Percentiles rank a stretch among this genome's conserved stretches.
Conservation (phyloP, 768 basidiomycete species). For the Nevesoporus exiguus region DNA sequence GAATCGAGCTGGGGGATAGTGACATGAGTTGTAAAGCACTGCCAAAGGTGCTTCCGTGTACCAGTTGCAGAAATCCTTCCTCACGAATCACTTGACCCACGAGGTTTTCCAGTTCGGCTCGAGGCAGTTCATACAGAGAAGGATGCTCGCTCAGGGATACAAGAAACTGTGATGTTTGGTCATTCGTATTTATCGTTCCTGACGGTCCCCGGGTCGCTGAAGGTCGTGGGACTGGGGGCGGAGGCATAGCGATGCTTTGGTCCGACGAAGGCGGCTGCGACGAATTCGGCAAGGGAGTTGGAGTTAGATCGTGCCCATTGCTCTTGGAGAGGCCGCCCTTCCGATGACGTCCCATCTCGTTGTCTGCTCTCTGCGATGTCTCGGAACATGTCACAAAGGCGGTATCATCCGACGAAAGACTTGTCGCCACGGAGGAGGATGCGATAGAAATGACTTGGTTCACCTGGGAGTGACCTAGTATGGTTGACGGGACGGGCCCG, state of each 20-base stretch:
- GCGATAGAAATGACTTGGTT: background rate
- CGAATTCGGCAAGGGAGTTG: constrained; percentile 30
- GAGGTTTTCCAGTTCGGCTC: constrained; percentile 49
- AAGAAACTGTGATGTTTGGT: constrained; percentile 26
- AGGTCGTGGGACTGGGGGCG: constrained; percentile 28
- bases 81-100: constrained; percentile 64
- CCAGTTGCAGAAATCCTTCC: constrained; percentile 76
- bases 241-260: constrained; percentile 27
- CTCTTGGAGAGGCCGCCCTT: background rate
- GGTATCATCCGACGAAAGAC: constrained; percentile 27
- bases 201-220: constrained; percentile 6
- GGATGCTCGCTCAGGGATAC: constrained; percentile 43
- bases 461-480: background rate
- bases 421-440: constrained; percentile 9
- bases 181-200: constrained; percentile 1
- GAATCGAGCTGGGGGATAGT: constrained; percentile 44
- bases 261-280: constrained; percentile 32
- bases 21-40: constrained; percentile 10
- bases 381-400: constrained; percentile 30
- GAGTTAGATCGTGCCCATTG: constrained; percentile 5
- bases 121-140: constrained; percentile 52
- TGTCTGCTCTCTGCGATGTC: constrained; percentile 10
- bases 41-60: constrained; percentile 29
- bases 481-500: constrained; percentile 1
- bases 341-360: background rate